Conservation (phyloP, 169 alveolate species). For the Plasmodium knowlesi region DNA sequence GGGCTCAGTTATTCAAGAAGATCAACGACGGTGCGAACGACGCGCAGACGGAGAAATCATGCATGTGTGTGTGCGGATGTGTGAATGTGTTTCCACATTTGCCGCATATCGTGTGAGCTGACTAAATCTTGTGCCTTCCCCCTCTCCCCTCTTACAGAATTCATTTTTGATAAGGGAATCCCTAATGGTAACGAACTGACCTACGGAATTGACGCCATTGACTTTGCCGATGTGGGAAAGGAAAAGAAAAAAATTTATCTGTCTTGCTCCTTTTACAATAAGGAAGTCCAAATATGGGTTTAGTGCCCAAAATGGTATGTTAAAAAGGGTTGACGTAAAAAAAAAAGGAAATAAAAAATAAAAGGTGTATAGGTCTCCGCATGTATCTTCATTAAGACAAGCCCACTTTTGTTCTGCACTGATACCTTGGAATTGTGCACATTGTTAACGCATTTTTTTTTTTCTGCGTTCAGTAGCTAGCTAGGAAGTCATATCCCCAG, state of each 20-base stretch:
- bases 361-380: background rate
- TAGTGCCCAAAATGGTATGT: background rate
- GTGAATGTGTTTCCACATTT: background rate
- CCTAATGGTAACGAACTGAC: slow-evolving; percentile 41
- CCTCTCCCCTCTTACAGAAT: slow-evolving; percentile 24
- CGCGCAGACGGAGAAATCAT: background rate
- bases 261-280: slow-evolving; percentile 71
- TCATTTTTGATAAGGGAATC: slow-evolving; percentile 36
- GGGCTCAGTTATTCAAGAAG: slow-evolving; percentile 58
- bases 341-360: background rate
- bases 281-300: slow-evolving; percentile 61
- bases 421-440: background rate
- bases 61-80: background rate
- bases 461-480: background rate
- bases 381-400: background rate
- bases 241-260: slow-evolving; percentile 66
- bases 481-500: background rate
- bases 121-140: background rate
- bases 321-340: background rate
- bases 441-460: background rate
- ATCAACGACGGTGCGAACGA: slow-evolving; percentile 33
- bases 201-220: slow-evolving; percentile 54
- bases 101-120: background rate
- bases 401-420: background rate
- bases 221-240: slow-evolving; percentile 19